Conservation (phyloP, 257 asterid genomes). For the Plantago major region DNA sequence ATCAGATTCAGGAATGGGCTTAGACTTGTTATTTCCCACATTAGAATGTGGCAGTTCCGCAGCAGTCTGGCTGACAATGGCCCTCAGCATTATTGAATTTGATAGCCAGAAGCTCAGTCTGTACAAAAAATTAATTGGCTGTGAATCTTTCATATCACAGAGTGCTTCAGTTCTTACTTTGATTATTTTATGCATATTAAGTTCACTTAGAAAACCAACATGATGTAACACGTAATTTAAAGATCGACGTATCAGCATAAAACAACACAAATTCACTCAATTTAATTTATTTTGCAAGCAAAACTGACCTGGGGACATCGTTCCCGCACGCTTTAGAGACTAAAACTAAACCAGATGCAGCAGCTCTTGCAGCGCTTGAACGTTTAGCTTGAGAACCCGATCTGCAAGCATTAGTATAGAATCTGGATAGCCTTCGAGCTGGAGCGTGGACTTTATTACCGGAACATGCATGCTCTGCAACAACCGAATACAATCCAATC, state of each 20-base stretch:
- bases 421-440: constrained; percentile 79
- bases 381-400: constrained; percentile 53
- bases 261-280: background rate
- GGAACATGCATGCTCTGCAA: constrained; percentile 83
- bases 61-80: constrained; percentile 65
- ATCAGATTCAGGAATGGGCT: constrained; percentile 39
- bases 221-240: background rate
- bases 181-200: background rate
- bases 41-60: constrained; percentile 37
- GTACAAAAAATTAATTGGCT: constrained; percentile 13
- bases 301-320: constrained; percentile 72
- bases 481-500: constrained; percentile 68
- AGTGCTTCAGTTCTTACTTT: too few species aligned
- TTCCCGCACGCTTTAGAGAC: constrained; percentile 94
- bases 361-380: constrained; percentile 79
- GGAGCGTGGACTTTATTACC: constrained; percentile 79
- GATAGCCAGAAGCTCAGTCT: constrained; percentile 96
- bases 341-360: constrained; percentile 70
- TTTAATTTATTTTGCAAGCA: background rate
- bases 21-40: constrained; percentile 23
- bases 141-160: constrained; percentile 2
- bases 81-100: constrained; percentile 82
- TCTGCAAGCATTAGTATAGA: constrained; percentile 61
- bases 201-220: background rate
- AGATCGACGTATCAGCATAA: background rate